Evolutionary conservation across 2,329 filamentous ascomycete genomes (phyloP).

Genomic region (Talaromyces sp.): DNA sequence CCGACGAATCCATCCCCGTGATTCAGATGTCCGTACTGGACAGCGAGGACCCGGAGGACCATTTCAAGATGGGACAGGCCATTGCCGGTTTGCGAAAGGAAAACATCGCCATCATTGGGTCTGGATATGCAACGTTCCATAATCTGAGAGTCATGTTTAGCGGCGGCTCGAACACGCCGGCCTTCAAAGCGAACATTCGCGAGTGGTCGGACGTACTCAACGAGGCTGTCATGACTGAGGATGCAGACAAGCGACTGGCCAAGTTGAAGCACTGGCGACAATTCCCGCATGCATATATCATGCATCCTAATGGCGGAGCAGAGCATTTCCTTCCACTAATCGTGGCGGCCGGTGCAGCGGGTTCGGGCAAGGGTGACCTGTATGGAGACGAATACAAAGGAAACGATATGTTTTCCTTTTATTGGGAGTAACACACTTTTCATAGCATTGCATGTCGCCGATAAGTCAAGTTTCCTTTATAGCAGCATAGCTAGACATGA

Average conservation of each 20-base stretch:
- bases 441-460: neutral
- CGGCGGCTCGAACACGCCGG: neutral
- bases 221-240: constrained; percentile 5
- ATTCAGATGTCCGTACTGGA: constrained; percentile 11
- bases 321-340: constrained; percentile 12
- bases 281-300: constrained; percentile 7
- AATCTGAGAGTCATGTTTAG: constrained; percentile 7
- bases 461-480: neutral
- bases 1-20: constrained; percentile 7
- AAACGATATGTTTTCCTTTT: constrained; percentile 8
- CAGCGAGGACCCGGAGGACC: constrained; percentile 6
- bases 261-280: constrained; percentile 10
- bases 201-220: constrained; percentile 9
- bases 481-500: neutral
- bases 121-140: constrained; percentile 9
- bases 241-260: constrained; percentile 1
- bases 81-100: constrained; percentile 9
- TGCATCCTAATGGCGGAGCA: constrained; percentile 8
- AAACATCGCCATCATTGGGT: constrained; percentile 9
- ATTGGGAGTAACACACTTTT: constrained; percentile 4
- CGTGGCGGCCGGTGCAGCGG: constrained; percentile 7
- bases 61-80: constrained; percentile 8
- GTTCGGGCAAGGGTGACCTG: constrained; percentile 2
- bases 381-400: constrained; percentile 7
- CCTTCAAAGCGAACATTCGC: neutral